Conservation (phyloP, 192 early-diverging fungal genomes). For the Backusella australiensis region DNA sequence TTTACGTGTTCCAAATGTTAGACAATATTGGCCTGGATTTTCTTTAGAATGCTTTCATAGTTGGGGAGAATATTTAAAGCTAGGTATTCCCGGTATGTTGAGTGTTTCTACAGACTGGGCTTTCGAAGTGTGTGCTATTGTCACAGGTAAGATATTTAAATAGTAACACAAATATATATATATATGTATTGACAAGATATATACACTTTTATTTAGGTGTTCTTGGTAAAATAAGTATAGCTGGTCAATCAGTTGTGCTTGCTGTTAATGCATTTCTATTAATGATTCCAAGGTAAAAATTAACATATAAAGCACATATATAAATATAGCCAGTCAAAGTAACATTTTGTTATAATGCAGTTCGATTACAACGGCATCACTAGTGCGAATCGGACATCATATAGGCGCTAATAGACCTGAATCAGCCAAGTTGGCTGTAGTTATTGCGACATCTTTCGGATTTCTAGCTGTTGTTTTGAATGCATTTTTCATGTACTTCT, state of each 20-base stretch:
- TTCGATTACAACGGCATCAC: slow-evolving; percentile 15
- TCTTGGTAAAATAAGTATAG: slow-evolving; percentile 24
- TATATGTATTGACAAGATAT: neutral
- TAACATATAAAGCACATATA: neutral
- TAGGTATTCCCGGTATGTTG: slow-evolving; percentile 33
- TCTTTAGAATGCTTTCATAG: slow-evolving; percentile 6
- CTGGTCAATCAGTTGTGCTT: slow-evolving; percentile 28
- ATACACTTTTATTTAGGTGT: slow-evolving; percentile 1
- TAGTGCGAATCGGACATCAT: slow-evolving; percentile 27
- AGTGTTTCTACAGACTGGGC: slow-evolving; percentile 36
- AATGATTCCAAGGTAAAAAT: slow-evolving; percentile 31
- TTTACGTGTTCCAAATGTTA: slow-evolving; percentile 3
- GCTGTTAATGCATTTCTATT: slow-evolving; percentile 21
- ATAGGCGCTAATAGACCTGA: slow-evolving; percentile 23
- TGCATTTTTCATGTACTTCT: slow-evolving; percentile 12
- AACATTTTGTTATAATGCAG: slow-evolving; percentile 5
- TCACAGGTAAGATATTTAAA: slow-evolving; percentile 9
- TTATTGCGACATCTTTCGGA: neutral
- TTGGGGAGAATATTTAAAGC: slow-evolving; percentile 24
- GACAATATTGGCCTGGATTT: slow-evolving; percentile 25
- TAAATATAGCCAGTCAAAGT: neutral
- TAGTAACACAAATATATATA: neutral
- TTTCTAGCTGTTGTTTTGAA: slow-evolving; percentile 5
- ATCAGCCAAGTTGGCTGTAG: slow-evolving; percentile 9
- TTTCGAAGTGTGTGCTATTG: slow-evolving; percentile 34